Evolutionary conservation across 2,329 filamentous ascomycete genomes (phyloP).

Genomic region (Neopestalotiopsis sp.): DNA sequence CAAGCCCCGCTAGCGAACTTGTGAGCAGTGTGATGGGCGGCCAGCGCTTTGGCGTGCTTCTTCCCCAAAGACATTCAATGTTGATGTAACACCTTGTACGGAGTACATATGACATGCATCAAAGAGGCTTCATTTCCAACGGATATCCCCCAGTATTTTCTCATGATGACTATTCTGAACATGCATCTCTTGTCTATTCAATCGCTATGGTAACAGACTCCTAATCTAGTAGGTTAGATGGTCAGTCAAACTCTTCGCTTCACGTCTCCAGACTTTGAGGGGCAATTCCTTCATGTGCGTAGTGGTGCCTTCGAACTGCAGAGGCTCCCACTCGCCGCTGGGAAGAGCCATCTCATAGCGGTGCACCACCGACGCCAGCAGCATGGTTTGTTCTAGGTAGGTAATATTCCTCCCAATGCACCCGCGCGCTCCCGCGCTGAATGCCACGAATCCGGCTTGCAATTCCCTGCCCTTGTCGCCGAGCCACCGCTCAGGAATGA

Average conservation of each 20-base stretch:
- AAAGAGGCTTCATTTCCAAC: background rate
- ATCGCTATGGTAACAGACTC: background rate
- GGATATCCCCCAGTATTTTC: no score
- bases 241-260: background rate
- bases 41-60: background rate
- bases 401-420: conserved; percentile 39
- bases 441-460: conserved; percentile 44
- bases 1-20: background rate
- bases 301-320: conserved; percentile 32
- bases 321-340: conserved; percentile 29
- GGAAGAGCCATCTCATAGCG: conserved; percentile 45
- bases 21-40: background rate
- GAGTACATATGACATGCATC: background rate
- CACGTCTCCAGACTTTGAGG: conserved; percentile 32
- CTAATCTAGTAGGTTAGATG: background rate
- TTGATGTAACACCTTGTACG: background rate
- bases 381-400: conserved; percentile 51
- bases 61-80: background rate
- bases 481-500: conserved; percentile 47
- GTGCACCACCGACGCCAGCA: conserved; percentile 47
- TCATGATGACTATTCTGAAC: background rate
- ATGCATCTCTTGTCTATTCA: background rate
- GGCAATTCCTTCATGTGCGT: conserved; percentile 28
- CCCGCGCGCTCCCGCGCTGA: conserved; percentile 32
- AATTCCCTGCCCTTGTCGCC: conserved; percentile 43